Base-by-base conservation (phyloP, 345 rosid species). In the Toxicodendron radicans region DNA sequence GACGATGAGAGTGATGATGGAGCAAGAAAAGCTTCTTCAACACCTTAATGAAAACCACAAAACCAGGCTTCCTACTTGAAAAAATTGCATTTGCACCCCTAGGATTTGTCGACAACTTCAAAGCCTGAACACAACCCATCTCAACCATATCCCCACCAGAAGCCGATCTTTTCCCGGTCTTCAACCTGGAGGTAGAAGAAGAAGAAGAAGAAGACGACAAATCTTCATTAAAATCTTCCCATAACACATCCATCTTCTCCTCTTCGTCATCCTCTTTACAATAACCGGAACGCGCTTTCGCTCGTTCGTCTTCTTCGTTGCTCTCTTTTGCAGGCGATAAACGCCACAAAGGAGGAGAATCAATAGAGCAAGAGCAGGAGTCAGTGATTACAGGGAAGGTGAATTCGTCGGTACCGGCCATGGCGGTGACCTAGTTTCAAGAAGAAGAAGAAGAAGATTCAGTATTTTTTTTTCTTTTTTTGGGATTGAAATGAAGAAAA, bases 171-270 rank as follows among this genome's bases (percentile, higher is more conserved):
- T n/a, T 66, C 35, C n/a, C 23, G 0, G 21, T 12, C 7, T 17
- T 14, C 13, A 23, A 17, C 21, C 13, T 45, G 11, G 58, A 24
- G 12, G 35, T 13, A 51, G 52, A 48, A 48, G 52, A 10, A 12
- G 52, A 48, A 48, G 52, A 10, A 48, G 52, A 11, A 14, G 18
- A 3, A 1, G 54, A 13, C 5, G 54, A 13, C 17, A 85, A 53
- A 17, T 90, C 95, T 68, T 89, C 89, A 63, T 91, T 91, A 72
- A 94, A 90, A 79, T 91, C 90, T 71, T 94, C 98, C 98, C 98
- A 94, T 64, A 94, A 64, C 83, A 87, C 68, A 79, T 94, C 98
- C 97, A 91, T 90, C 79, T 80, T 89, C 60, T 93, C 91, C 63
- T 80, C 90, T 62, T 71, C 54, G 46, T 64, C 49, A 18, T 73